Percentiles rank a stretch among this genome's conserved stretches.
Conservation (phyloP, 352 stramenopile genomes). For the Pythium grandisporangium region DNA sequence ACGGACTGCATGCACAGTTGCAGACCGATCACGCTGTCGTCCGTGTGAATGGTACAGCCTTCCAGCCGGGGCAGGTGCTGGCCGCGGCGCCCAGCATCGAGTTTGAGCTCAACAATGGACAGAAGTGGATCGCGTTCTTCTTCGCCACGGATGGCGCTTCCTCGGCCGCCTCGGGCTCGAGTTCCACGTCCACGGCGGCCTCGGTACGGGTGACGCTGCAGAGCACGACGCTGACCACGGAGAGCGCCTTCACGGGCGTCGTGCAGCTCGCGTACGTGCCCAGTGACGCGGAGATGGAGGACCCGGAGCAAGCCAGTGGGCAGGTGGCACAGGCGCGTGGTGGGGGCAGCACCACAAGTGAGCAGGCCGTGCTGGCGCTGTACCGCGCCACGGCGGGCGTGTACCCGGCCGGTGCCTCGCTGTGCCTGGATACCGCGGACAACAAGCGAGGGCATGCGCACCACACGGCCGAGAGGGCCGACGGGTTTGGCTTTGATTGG, state of each 20-base stretch:
- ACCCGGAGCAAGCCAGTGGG: no score
- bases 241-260: constrained; percentile 41
- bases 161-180: background rate
- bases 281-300: constrained; percentile 7
- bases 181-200: no score
- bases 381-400: constrained; percentile 51
- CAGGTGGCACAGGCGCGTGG: no score
- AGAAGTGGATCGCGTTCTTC: constrained; percentile 66
- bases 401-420: constrained; percentile 20
- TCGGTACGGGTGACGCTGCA: constrained; percentile 23
- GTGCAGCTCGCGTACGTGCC: constrained; percentile 60
- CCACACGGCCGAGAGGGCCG: no score
- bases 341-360: no score
- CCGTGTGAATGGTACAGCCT: constrained; percentile 37
- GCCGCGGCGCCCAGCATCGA: constrained; percentile 37
- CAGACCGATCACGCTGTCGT: constrained; percentile 54
- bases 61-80: constrained; percentile 22
- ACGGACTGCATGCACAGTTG: constrained; percentile 49
- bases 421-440: constrained; percentile 16
- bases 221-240: constrained; percentile 43
- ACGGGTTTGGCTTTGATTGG: constrained; percentile 70
- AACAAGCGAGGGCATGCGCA: no score
- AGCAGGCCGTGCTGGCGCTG: constrained; percentile 33
- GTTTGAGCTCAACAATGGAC: constrained; percentile 74
- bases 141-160: constrained; percentile 14